phyloP scores from a whole-genome alignment of 495 filamentous ascomycete species.

The Lasiosphaeria miniovina region DNA sequence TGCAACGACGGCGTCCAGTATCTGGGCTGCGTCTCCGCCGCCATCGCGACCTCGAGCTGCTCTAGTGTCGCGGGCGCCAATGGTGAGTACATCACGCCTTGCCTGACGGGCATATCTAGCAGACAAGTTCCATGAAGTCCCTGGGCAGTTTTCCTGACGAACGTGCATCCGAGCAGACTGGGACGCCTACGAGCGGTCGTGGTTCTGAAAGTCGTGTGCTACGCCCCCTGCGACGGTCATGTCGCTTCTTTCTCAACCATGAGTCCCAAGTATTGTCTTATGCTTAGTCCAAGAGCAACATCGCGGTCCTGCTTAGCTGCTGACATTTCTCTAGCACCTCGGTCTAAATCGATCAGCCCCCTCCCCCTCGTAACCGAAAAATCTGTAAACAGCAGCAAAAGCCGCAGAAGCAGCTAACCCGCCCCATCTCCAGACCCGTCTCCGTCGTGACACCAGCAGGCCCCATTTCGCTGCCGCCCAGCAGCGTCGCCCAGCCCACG shows the following conservation, averaged over 20 bases:
- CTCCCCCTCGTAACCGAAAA: too few species aligned
- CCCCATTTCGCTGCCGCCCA: constrained; percentile 11
- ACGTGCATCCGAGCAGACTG: constrained; percentile 10
- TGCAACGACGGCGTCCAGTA: constrained; percentile 24
- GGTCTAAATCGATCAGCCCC: constrained; percentile 16
- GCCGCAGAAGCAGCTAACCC: not conserved
- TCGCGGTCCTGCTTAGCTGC: not conserved
- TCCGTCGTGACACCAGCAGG: constrained; percentile 7
- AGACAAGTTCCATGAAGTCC: too few species aligned
- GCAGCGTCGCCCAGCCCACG: constrained; percentile 4
- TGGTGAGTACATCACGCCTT: not conserved
- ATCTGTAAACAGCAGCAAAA: not conserved
- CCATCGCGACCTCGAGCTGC: constrained; percentile 24
- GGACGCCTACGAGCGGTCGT: constrained; percentile 22
- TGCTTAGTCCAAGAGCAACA: not conserved
- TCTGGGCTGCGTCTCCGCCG: constrained; percentile 22
- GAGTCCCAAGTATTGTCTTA: not conserved
- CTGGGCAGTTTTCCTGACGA: not conserved
- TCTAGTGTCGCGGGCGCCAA: constrained; percentile 10
- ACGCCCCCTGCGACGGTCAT: constrained; percentile 22
- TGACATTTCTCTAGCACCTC: constrained; percentile 2
- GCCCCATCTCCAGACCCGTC: constrained; percentile 9
- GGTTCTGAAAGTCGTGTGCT: constrained; percentile 18
- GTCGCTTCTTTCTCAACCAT: constrained; percentile 19
- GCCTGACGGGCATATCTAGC: not conserved